phyloP scores from a whole-genome alignment of 2,329 filamentous ascomycete genomes.

The Samsoniella hepiali region DNA sequence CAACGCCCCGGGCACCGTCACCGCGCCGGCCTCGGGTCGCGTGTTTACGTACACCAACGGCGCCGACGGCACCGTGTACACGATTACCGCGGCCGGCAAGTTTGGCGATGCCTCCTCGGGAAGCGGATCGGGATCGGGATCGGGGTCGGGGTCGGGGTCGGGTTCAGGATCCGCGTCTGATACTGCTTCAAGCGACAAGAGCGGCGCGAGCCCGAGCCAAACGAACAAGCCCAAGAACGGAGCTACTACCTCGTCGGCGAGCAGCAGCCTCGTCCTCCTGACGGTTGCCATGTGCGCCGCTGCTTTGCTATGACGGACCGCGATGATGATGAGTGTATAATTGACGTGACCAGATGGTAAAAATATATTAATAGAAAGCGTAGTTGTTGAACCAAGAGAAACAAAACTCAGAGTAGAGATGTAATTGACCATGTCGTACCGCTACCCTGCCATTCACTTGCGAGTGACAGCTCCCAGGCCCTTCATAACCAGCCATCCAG shows the following conservation, averaged over 20 bases:
- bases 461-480: constrained; percentile 21
- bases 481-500: constrained; percentile 30
- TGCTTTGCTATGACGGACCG: neutral
- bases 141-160: neutral
- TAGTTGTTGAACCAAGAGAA: neutral
- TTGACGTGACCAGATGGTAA: neutral
- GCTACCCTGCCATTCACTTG: neutral
- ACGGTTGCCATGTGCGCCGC: neutral
- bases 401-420: constrained; percentile 3
- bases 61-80: constrained; percentile 29
- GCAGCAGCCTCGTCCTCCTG: neutral
- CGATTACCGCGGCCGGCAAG: constrained; percentile 32
- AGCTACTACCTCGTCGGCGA: neutral
- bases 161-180: neutral
- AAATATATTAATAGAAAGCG: neutral
- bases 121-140: neutral
- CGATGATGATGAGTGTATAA: neutral
- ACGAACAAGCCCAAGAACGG: neutral
- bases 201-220: neutral
- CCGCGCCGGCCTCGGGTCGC: constrained; percentile 32
- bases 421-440: neutral
- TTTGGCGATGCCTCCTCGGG: neutral
- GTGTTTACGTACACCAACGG: constrained; percentile 35
- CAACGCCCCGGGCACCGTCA: constrained; percentile 31
- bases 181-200: neutral